These are phyloP conservation scores for Fusarium sacchari DNA, from an alignment of 2,329 filamentous ascomycete genomes.

Conservation along the genomic window DNA sequence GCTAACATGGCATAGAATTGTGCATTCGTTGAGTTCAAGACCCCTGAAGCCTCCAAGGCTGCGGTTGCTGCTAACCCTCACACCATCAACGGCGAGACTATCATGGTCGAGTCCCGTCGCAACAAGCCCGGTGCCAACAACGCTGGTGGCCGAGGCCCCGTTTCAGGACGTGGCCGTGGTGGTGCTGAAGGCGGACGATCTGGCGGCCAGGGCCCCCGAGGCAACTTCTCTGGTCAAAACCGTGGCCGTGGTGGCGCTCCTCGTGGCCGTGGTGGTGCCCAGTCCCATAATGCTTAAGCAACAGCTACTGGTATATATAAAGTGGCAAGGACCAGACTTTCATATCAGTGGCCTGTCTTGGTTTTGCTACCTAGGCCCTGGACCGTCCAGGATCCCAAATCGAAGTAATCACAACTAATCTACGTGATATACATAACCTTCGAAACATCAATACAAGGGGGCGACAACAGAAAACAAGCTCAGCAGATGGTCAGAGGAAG, in stretches of 20 bases:
- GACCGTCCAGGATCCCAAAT: neutral
- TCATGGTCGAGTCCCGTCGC: conserved; percentile 89
- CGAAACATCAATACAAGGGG: conserved; percentile 1
- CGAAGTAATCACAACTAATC: neutral
- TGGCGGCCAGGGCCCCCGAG: conserved; percentile 71
- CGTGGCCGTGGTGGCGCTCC: conserved; percentile 74
- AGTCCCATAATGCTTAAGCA: conserved; percentile 62
- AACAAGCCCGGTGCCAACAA: conserved; percentile 77
- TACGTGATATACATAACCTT: conserved; percentile 5
- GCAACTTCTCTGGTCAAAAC: conserved; percentile 74
- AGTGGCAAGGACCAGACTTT: conserved; percentile 5
- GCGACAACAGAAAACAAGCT: conserved; percentile 2
- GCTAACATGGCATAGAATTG: conserved; percentile 74
- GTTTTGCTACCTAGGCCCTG: neutral
- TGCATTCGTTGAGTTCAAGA: conserved; percentile 94
- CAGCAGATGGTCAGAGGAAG: conserved; percentile 10
- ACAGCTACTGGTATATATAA: conserved; percentile 7
- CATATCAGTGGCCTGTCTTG: neutral
- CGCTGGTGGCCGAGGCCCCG: conserved; percentile 71
- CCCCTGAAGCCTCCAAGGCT: conserved; percentile 81
- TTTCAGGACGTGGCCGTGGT: conserved; percentile 72
- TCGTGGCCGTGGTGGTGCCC: conserved; percentile 70
- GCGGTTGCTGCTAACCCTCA: conserved; percentile 88
- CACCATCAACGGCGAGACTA: conserved; percentile 81
- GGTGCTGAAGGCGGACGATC: conserved; percentile 68